Evolutionary conservation across 2,329 filamentous ascomycete genomes (phyloP).

Genomic region (Diaporthe sp.): DNA sequence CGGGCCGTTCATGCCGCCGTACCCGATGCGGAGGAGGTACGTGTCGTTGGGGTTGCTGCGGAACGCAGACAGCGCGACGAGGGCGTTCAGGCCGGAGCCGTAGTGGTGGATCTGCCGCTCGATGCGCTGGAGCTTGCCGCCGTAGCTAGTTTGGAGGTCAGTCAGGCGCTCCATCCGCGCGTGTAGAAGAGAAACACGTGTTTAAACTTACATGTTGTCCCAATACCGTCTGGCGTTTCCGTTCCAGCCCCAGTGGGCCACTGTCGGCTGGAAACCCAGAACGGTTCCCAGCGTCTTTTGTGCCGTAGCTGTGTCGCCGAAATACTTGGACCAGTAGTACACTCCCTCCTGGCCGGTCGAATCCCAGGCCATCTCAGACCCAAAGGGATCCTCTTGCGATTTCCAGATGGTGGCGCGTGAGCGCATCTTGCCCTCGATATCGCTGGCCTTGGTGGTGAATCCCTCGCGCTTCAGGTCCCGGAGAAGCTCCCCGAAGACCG

Average conservation of each 20-base stretch:
- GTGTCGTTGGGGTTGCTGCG: constrained; percentile 58
- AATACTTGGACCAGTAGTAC: constrained; percentile 71
- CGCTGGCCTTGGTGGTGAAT: constrained; percentile 52
- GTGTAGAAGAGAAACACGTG: rapidly evolving
- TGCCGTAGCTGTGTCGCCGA: constrained; percentile 58
- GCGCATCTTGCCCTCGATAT: constrained; percentile 61
- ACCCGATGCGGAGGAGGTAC: constrained; percentile 66
- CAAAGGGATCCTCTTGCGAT: constrained; percentile 65
- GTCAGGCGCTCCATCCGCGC: not conserved
- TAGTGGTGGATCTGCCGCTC: constrained; percentile 72
- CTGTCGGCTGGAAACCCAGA: constrained; percentile 67
- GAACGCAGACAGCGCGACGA: constrained; percentile 66
- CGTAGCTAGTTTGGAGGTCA: constrained; percentile 48
- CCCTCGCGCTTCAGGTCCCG: constrained; percentile 63
- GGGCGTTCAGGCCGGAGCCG: constrained; percentile 68
- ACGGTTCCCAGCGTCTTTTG: constrained; percentile 66
- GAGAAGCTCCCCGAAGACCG: constrained; percentile 66
- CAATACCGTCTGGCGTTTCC: constrained; percentile 72
- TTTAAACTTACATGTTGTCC: constrained; percentile 63
- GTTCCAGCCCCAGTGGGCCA: constrained; percentile 73
- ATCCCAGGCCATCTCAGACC: constrained; percentile 74
- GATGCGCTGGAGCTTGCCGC: constrained; percentile 56
- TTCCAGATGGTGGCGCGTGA: constrained; percentile 63
- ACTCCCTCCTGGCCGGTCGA: constrained; percentile 73
- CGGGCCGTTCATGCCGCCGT: constrained; percentile 65